Conservation (phyloP, 1,284 basidiomycete species). For the Tilletia setariae region DNA sequence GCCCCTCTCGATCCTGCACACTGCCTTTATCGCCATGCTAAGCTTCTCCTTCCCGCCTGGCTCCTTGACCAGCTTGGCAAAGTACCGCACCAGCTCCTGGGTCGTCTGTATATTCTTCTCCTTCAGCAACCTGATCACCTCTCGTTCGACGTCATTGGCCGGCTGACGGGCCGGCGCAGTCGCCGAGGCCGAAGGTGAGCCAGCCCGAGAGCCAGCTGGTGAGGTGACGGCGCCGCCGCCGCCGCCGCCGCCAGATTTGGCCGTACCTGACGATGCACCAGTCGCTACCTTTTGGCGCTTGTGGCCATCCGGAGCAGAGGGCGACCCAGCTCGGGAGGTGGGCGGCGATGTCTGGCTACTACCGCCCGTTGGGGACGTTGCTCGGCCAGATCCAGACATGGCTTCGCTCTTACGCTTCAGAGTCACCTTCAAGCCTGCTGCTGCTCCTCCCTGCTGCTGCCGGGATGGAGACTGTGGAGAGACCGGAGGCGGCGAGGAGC, state of each 20-base stretch:
- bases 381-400: slow-evolving; percentile 2
- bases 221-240: not conserved
- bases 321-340: slow-evolving; percentile 36
- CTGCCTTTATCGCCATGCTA: not conserved
- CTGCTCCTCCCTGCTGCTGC: not conserved
- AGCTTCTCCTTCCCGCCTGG: slow-evolving; percentile 38
- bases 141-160: slow-evolving; percentile 30
- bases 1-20: slow-evolving; percentile 6
- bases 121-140: slow-evolving; percentile 41
- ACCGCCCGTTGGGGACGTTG: slow-evolving; percentile 15
- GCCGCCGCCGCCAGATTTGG: not conserved
- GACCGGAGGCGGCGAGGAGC: slow-evolving; percentile 3
- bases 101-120: slow-evolving; percentile 38
- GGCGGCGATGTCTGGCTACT: slow-evolving; percentile 22
- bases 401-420: slow-evolving; percentile 14
- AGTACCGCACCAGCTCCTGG: slow-evolving; percentile 44
- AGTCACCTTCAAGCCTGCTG: not conserved
- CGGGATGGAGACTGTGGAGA: not conserved
- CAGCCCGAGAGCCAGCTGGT: not conserved
- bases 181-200: not conserved
- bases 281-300: too few species aligned
- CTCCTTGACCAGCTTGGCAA: slow-evolving; percentile 44
- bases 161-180: not conserved
- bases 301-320: slow-evolving; percentile 17
- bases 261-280: not conserved